phyloP scores from a whole-genome alignment of 345 rosid genomes.

The Gossypium bickii region DNA sequence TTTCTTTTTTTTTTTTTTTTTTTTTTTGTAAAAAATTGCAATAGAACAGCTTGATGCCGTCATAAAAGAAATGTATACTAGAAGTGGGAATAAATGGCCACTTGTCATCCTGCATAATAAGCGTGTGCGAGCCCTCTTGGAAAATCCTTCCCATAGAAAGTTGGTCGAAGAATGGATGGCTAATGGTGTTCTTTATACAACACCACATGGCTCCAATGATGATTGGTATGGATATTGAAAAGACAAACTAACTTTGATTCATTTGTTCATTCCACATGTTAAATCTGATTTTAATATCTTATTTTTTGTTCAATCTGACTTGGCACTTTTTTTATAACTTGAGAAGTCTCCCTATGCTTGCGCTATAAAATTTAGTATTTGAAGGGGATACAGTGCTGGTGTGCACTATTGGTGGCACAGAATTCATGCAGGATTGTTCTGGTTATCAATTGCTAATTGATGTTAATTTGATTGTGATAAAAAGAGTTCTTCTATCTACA shows the following conservation, averaged over 20 bases:
- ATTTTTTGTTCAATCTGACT: not conserved
- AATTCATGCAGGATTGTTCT: not conserved
- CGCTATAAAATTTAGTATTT: not conserved
- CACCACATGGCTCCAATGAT: slow-evolving; percentile 91
- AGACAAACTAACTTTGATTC: not conserved
- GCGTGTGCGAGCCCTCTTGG: slow-evolving; percentile 57
- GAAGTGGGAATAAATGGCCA: slow-evolving; percentile 63
- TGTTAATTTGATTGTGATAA: not conserved
- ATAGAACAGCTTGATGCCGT: slow-evolving; percentile 86
- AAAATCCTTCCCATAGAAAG: slow-evolving; percentile 42
- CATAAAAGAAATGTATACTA: slow-evolving; percentile 48
- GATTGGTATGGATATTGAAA: slow-evolving; percentile 52
- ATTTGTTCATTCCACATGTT: not conserved
- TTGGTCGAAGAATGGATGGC: slow-evolving; percentile 66
- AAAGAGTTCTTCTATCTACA: slow-evolving; percentile 14
- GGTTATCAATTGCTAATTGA: not conserved
- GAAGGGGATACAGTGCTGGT: not conserved
- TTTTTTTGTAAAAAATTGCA: slow-evolving; percentile 23
- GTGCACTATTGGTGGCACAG: no score
- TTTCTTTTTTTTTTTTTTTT: not conserved
- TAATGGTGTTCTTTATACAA: slow-evolving; percentile 54
- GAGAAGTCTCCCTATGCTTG: not conserved
- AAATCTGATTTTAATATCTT: not conserved
- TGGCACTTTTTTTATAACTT: not conserved
- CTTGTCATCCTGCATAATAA: slow-evolving; percentile 72